Percentiles rank a stretch among this genome's conserved stretches.
These are phyloP conservation scores for Phellopilus nigrolimitatus DNA, from an alignment of 1,284 basidiomycete species.

Conservation along the genomic window DNA sequence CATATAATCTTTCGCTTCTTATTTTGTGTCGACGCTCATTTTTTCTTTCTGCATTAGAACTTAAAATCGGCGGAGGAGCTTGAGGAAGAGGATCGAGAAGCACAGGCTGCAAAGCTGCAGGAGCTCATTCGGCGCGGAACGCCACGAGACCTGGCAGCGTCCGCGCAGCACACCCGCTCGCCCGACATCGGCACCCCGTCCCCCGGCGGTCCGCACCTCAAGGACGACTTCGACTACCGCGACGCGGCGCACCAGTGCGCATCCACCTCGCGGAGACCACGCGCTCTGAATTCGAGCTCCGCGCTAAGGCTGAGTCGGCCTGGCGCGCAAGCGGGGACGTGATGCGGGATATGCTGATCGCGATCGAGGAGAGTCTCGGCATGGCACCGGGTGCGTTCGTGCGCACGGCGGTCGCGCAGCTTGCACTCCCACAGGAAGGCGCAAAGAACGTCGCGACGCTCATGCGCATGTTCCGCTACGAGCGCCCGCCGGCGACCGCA, in stretches of 20 bases:
- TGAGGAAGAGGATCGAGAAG: too few species aligned
- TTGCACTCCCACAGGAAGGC: conserved; percentile 20
- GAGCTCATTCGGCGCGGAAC: too few species aligned
- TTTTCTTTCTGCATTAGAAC: conserved; percentile 50
- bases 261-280: conserved; percentile 20
- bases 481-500: conserved; percentile 14
- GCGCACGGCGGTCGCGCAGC: conserved; percentile 22
- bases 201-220: too few species aligned
- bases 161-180: too few species aligned
- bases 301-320: conserved; percentile 18
- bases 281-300: conserved; percentile 16
- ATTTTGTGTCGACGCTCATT: neutral
- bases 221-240: too few species aligned
- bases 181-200: too few species aligned
- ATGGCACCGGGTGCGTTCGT: conserved; percentile 23
- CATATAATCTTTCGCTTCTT: conserved; percentile 46
- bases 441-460: conserved; percentile 25
- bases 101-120: too few species aligned
- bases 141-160: too few species aligned
- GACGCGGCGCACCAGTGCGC: too few species aligned
- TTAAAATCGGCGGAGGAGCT: too few species aligned
- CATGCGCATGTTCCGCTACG: conserved; percentile 30
- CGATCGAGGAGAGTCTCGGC: conserved; percentile 27
- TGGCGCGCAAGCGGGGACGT: conserved; percentile 27
- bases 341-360: conserved; percentile 23